A percentile compares a stretch with the other conserved stretches of the same genome.
Conservation (phyloP, 345 rosid genomes). For the Corchorus olitorius region DNA sequence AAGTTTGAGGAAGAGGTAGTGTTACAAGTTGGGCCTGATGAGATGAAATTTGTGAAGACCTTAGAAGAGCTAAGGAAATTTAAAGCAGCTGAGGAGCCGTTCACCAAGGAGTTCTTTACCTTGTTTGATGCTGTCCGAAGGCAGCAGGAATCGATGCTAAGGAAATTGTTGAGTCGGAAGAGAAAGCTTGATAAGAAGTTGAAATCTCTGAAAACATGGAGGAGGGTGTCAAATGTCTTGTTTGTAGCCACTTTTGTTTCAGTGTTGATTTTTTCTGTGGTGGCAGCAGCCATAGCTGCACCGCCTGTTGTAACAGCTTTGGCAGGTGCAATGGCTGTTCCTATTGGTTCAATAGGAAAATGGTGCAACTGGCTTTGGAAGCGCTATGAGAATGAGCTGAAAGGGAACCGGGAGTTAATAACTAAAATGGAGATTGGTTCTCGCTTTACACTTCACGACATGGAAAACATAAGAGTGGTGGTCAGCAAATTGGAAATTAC, state of each 20-base stretch:
- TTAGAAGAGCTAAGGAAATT: conserved; percentile 65
- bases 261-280: conserved; percentile 77
- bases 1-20: conserved; percentile 57
- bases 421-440: conserved; percentile 51
- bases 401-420: conserved; percentile 56
- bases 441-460: conserved; percentile 55
- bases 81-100: conserved; percentile 72
- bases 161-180: conserved; percentile 48
- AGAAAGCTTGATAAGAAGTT: conserved; percentile 69
- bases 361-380: conserved; percentile 79
- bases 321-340: conserved; percentile 70
- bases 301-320: conserved; percentile 71
- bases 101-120: conserved; percentile 58
- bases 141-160: conserved; percentile 59
- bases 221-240: conserved; percentile 69
- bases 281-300: conserved; percentile 84
- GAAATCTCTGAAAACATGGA: conserved; percentile 65
- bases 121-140: conserved; percentile 49
- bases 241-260: conserved; percentile 72
- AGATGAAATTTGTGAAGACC: conserved; percentile 54
- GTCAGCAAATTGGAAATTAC: conserved; percentile 53
- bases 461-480: conserved; percentile 65
- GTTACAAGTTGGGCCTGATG: conserved; percentile 35
- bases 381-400: conserved; percentile 53
- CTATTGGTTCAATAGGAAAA: conserved; percentile 71